These are phyloP conservation scores for Aspergillus affinis DNA, from an alignment of 495 filamentous ascomycete genomes.

Conservation along the genomic window DNA sequence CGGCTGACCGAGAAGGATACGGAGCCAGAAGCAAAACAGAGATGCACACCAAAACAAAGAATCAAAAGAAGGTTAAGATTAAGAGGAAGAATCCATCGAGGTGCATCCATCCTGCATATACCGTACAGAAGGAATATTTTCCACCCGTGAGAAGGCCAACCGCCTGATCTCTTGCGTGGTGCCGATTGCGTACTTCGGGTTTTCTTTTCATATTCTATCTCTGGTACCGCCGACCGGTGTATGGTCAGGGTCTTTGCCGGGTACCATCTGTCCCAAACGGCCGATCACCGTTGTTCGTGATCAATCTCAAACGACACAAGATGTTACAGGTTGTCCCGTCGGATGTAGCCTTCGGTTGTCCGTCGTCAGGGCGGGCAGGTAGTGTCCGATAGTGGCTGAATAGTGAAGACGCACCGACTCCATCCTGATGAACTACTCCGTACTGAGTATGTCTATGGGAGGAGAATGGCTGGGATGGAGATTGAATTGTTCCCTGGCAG, in stretches of 20 bases:
- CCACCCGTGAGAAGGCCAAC: slow-evolving; percentile 4
- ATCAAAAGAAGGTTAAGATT: background rate
- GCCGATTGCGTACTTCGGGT: background rate
- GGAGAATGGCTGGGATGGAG: too few relatives aligned
- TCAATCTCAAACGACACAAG: background rate
- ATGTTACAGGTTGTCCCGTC: background rate
- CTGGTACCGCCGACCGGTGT: background rate
- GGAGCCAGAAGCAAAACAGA: background rate
- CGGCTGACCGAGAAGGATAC: background rate
- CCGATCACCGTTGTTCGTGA: background rate
- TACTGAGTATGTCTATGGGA: too few relatives aligned
- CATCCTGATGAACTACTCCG: too few relatives aligned
- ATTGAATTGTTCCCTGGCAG: too few relatives aligned
- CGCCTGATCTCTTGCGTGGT: background rate
- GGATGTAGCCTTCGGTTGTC: too few relatives aligned
- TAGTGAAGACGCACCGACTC: too few relatives aligned
- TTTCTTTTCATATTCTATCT: background rate
- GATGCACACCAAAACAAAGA: background rate
- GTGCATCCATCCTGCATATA: too few relatives aligned
- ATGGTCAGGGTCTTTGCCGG: background rate
- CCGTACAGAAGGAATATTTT: background rate
- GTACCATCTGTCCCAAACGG: background rate
- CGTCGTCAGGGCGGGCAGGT: background rate
- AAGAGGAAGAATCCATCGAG: background rate
- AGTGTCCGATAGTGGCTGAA: background rate